Evolutionary conservation across 345 rosid species (phyloP).

Genomic region (Citrus trifoliata): DNA sequence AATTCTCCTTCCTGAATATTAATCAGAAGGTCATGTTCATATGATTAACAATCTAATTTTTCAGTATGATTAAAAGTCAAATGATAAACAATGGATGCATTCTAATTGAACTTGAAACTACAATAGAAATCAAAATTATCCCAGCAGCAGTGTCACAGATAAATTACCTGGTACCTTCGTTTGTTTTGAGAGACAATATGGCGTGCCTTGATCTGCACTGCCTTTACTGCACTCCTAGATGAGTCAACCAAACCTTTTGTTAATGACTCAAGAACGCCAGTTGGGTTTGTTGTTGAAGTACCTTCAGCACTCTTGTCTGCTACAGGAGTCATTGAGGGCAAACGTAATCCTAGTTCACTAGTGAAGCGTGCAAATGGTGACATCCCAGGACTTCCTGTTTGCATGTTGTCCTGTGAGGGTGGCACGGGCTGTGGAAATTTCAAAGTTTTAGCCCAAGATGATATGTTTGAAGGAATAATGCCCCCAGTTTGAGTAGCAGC

Average conservation of each 20-base stretch:
- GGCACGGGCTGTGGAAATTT: slow-evolving; percentile 55
- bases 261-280: slow-evolving; percentile 62
- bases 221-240: slow-evolving; percentile 87
- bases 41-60: not conserved
- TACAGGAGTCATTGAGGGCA: slow-evolving; percentile 41
- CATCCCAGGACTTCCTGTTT: slow-evolving; percentile 42
- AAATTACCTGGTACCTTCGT: slow-evolving; percentile 83
- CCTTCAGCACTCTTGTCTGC: slow-evolving; percentile 34
- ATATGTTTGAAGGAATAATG: slow-evolving; percentile 41
- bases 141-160: not conserved
- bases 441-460: slow-evolving; percentile 74
- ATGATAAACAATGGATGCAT: not conserved
- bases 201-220: slow-evolving; percentile 91
- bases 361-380: slow-evolving; percentile 71
- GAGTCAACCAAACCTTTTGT: slow-evolving; percentile 80
- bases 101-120: not conserved
- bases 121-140: not conserved
- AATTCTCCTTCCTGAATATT: slow-evolving; percentile 78
- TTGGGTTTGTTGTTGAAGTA: slow-evolving; percentile 33
- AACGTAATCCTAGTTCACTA: slow-evolving; percentile 64
- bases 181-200: slow-evolving; percentile 95
- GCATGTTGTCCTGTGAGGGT: slow-evolving; percentile 36
- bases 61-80: not conserved
- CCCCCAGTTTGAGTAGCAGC: slow-evolving; percentile 22
- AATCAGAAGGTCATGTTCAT: slow-evolving; percentile 6